Evolutionary conservation across 805 yeast genomes (phyloP).

Genomic region (Lipomyces yamadae): DNA sequence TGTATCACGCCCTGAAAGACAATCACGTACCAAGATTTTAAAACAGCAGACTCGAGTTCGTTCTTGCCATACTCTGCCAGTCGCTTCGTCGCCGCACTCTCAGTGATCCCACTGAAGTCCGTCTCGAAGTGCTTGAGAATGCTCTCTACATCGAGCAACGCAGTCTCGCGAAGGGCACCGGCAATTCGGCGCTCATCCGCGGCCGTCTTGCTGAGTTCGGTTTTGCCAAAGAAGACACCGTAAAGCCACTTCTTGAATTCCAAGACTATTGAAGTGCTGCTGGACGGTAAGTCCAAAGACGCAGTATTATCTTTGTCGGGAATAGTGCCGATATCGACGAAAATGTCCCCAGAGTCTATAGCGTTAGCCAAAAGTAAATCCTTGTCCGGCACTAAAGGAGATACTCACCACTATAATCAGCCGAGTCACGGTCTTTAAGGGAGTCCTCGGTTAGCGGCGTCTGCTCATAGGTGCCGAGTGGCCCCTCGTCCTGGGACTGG

Average conservation of each 20-base stretch:
- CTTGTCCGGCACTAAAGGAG: too few relatives aligned
- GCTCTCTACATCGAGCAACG: constrained; percentile 25
- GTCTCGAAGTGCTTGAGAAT: constrained; percentile 33
- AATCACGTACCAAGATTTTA: constrained; percentile 34
- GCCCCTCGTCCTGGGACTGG: too few relatives aligned
- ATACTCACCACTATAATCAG: too few relatives aligned
- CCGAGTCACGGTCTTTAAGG: too few relatives aligned
- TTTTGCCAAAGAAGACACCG: constrained; percentile 32
- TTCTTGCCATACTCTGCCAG: constrained; percentile 31
- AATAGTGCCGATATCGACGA: too few relatives aligned
- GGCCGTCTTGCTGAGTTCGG: constrained; percentile 31
- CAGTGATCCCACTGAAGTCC: constrained; percentile 21
- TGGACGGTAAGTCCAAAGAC: too few relatives aligned
- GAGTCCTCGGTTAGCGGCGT: too few relatives aligned
- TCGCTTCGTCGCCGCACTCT: constrained; percentile 24
- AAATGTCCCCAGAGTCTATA: too few relatives aligned
- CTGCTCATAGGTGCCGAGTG: too few relatives aligned
- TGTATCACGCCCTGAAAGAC: constrained; percentile 33
- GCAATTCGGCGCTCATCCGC: constrained; percentile 35
- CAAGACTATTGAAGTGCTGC: too few relatives aligned
- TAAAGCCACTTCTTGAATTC: constrained; percentile 27
- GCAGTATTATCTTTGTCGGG: too few relatives aligned
- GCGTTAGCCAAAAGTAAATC: too few relatives aligned
- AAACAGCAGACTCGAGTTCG: constrained; percentile 31
- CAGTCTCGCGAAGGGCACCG: constrained; percentile 25